A percentile compares a stretch with the other conserved stretches of the same genome.
phyloP scores from a whole-genome alignment of 2,329 filamentous ascomycete genomes.

The Fusarium sterilihyphosum region DNA sequence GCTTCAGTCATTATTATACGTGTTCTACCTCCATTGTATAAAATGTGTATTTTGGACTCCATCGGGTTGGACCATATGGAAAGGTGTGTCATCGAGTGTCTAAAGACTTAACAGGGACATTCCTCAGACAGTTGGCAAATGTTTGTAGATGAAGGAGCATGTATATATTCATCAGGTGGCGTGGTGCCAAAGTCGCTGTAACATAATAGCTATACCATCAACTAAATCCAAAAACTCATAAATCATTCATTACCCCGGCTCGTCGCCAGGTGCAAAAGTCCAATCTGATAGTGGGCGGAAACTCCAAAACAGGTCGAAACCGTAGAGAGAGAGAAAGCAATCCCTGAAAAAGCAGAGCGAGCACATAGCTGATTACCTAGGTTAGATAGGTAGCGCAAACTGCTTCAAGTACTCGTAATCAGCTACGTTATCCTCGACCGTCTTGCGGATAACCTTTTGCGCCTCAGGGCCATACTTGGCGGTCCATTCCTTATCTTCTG shows the following conservation, averaged over 20 bases:
- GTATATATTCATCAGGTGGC: conserved; percentile 34
- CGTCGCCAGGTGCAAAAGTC: conserved; percentile 9
- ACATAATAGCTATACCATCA: conserved; percentile 45
- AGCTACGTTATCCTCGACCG: conserved; percentile 75
- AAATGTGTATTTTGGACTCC: conserved; percentile 7
- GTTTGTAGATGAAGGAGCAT: conserved; percentile 30
- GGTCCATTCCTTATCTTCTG: conserved; percentile 76
- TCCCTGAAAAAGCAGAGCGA: conserved; percentile 6
- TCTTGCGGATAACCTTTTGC: conserved; percentile 74
- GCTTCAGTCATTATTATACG: not conserved
- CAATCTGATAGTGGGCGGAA: conserved; percentile 23
- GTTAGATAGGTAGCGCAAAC: conserved; percentile 56
- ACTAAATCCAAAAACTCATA: conserved; percentile 38
- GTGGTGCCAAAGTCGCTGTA: conserved; percentile 43
- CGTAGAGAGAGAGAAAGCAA: conserved; percentile 3
- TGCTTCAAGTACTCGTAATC: conserved; percentile 86
- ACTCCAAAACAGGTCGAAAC: conserved; percentile 2
- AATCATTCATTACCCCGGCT: conserved; percentile 17
- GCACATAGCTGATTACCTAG: not conserved
- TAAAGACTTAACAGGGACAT: not conserved
- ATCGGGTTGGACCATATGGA: not conserved
- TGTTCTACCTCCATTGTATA: conserved; percentile 4
- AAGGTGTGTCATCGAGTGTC: not conserved
- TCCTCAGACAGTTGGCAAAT: conserved; percentile 10
- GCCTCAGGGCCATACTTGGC: conserved; percentile 79